A percentile compares a stretch with the other conserved stretches of the same genome.
Conservation (phyloP, 148 eudicot genomes). For the Camellia lanceoleosa region DNA sequence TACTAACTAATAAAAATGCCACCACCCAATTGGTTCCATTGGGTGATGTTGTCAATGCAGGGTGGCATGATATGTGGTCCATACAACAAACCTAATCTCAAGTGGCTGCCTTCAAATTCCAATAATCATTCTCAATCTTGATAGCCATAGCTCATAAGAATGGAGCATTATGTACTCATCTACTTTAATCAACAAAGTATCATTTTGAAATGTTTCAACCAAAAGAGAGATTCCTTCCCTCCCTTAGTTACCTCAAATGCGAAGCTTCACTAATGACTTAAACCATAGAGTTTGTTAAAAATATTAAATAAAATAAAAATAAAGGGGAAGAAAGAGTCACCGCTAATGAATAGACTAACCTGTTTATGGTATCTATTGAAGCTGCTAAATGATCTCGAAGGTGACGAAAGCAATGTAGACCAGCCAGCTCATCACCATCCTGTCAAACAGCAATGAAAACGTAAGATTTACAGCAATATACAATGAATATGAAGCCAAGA, state of each 20-base stretch:
- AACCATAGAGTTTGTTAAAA: not conserved
- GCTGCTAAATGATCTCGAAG: conserved; percentile 79
- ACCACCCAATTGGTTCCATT: not conserved
- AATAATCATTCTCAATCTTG: not conserved
- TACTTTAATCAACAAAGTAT: not conserved
- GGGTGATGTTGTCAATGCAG: not conserved
- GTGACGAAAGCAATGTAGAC: conserved; percentile 97
- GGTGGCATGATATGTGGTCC: not conserved
- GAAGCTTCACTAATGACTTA: not conserved
- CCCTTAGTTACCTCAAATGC: not conserved
- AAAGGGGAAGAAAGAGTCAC: not conserved
- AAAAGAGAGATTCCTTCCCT: conserved; percentile 7
- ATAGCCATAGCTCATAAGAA: not conserved
- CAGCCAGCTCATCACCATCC: conserved; percentile 92
- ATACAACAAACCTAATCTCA: not conserved
- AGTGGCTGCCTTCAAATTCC: conserved; percentile 4
- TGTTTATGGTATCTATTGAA: conserved; percentile 78
- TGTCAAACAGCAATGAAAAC: conserved; percentile 21
- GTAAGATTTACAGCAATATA: not conserved
- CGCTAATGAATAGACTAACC: conserved; percentile 48
- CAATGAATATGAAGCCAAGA: not conserved
- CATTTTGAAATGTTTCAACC: not conserved
- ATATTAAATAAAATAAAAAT: not conserved
- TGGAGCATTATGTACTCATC: not conserved
- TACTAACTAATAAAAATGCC: not conserved